phyloP scores from a whole-genome alignment of 192 early-diverging fungal genomes.

The Coemansia sp. region DNA sequence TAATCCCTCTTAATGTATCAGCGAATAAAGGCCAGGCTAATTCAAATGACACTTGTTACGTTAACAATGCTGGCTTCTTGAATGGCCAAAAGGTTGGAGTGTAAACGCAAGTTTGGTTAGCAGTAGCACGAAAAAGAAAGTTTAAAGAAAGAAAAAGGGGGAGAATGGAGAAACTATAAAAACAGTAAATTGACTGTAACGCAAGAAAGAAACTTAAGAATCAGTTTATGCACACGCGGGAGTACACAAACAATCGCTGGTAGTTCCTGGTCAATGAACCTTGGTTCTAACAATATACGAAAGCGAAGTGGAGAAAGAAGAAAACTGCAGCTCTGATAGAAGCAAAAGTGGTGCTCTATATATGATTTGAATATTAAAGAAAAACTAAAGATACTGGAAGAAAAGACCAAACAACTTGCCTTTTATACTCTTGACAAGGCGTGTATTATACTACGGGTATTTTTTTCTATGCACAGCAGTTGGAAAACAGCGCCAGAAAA shows the following conservation, averaged over 20 bases:
- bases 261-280: not conserved
- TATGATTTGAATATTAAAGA: too few relatives aligned
- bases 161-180: constrained; percentile 12
- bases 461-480: not conserved
- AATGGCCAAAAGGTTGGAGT: constrained; percentile 1
- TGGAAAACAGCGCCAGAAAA: not conserved
- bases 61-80: not conserved
- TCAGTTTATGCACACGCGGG: constrained; percentile 8
- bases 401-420: not conserved
- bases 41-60: too few relatives aligned
- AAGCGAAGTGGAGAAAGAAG: too few relatives aligned
- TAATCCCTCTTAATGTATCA: too few relatives aligned
- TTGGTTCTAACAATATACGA: not conserved
- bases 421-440: constrained; percentile 10
- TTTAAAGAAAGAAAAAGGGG: not conserved
- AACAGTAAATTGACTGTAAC: constrained; percentile 11
- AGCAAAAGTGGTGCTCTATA: too few relatives aligned
- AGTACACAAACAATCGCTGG: constrained; percentile 3
- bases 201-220: not conserved
- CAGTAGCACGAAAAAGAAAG: constrained; percentile 1
- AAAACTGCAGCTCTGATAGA: too few relatives aligned
- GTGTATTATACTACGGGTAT: constrained; percentile 13
- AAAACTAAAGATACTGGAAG: not conserved
- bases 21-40: not conserved
- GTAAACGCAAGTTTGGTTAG: constrained; percentile 6